Conservation (phyloP, 331 rosid genomes). For the Stylosanthes scabra region DNA sequence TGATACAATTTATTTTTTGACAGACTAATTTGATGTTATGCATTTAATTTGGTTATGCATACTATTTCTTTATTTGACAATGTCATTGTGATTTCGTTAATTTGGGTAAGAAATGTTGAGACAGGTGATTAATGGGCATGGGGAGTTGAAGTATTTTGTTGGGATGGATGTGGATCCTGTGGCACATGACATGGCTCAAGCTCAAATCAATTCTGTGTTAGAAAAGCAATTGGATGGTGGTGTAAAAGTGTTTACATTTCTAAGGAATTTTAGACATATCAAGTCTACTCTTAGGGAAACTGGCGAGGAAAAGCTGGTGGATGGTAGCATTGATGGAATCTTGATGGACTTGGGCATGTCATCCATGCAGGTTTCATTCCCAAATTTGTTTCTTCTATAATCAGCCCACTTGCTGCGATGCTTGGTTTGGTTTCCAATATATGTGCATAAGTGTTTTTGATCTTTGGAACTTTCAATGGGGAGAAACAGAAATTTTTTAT, state of each 20-base stretch:
- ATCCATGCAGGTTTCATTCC: conserved; percentile 83
- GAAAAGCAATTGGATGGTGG: background rate
- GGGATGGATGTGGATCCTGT: conserved; percentile 90
- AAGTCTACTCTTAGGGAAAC: conserved; percentile 63
- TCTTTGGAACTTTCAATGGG: conserved; percentile 7
- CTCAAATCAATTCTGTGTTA: conserved; percentile 49
- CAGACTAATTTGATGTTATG: background rate
- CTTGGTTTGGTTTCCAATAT: background rate
- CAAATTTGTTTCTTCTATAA: background rate
- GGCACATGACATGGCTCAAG: conserved; percentile 70
- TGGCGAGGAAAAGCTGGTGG: conserved; percentile 44
- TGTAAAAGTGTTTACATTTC: conserved; percentile 51
- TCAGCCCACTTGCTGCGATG: conserved; percentile 2
- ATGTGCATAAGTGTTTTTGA: conserved; percentile 27
- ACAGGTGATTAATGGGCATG: conserved; percentile 86
- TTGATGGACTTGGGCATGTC: conserved; percentile 99
- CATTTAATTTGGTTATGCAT: background rate
- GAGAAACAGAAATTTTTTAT: background rate
- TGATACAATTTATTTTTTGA: background rate
- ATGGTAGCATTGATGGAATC: conserved; percentile 71
- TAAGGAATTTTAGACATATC: conserved; percentile 72
- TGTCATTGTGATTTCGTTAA: background rate
- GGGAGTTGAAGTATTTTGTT: conserved; percentile 68
- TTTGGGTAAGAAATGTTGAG: conserved; percentile 5
- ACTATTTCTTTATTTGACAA: background rate